These are phyloP conservation scores for Bipolaris cookei DNA, from an alignment of 2,329 filamentous ascomycete genomes.

Conservation along the genomic window DNA sequence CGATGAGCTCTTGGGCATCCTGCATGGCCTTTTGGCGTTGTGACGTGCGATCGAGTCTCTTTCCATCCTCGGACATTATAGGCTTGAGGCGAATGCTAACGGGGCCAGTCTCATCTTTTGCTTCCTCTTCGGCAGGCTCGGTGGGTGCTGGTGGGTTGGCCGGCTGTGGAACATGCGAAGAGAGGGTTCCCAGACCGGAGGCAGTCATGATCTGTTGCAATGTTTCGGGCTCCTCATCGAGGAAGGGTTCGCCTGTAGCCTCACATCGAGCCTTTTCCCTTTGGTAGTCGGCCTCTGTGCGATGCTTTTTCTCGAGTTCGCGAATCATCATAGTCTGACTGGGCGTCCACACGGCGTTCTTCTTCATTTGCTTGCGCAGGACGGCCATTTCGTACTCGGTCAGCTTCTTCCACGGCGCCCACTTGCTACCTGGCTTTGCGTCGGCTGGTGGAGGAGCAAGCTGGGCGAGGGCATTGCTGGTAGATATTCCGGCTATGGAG, in stretches of 20 bases:
- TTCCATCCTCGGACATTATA: constrained; percentile 80
- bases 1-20: constrained; percentile 47
- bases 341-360: constrained; percentile 84
- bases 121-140: constrained; percentile 23
- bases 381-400: constrained; percentile 73
- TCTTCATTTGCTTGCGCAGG: constrained; percentile 86
- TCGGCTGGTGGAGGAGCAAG: constrained; percentile 66
- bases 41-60: constrained; percentile 73
- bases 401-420: constrained; percentile 67
- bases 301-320: constrained; percentile 73
- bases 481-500: constrained; percentile 63
- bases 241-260: constrained; percentile 69
- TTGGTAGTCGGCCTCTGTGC: constrained; percentile 57
- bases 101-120: constrained; percentile 66
- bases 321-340: constrained; percentile 85
- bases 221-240: constrained; percentile 58
- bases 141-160: constrained; percentile 17
- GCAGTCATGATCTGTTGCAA: constrained; percentile 31
- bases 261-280: constrained; percentile 64
- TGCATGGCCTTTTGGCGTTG: constrained; percentile 58
- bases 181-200: constrained; percentile 25
- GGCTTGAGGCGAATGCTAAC: constrained; percentile 78
- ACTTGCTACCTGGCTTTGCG: constrained; percentile 65
- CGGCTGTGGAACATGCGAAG: constrained; percentile 18
- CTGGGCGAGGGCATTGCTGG: constrained; percentile 65